Conservation (phyloP, 768 basidiomycete species). For the Scleroderma bovista region DNA sequence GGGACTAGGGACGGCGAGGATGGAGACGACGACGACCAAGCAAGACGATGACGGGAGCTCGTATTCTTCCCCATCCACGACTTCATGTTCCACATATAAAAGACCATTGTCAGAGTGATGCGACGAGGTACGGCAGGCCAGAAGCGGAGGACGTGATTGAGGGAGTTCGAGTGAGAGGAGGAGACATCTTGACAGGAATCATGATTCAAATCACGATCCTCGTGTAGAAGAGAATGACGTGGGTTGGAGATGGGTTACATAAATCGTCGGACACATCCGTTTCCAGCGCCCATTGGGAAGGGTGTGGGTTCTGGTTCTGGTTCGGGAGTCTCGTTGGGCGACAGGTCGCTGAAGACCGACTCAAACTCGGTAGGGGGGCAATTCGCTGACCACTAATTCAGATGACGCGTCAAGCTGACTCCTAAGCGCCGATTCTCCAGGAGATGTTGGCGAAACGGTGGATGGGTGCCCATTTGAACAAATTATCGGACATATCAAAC, state of each 20-base stretch:
- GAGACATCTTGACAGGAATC: conserved; percentile 34
- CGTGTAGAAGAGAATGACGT: conserved; percentile 63
- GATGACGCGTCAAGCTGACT: conserved; percentile 42
- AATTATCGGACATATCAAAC: too few species aligned
- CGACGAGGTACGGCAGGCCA: conserved; percentile 42
- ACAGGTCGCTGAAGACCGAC: conserved; percentile 21
- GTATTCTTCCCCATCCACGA: conserved; percentile 10
- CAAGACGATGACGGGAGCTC: conserved; percentile 30
- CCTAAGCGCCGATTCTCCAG: conserved; percentile 24
- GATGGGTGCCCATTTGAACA: too few species aligned
- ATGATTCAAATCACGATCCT: conserved; percentile 55
- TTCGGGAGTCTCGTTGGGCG: conserved; percentile 28
- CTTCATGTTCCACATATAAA: conserved; percentile 35
- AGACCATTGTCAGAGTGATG: conserved; percentile 72
- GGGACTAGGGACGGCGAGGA: conserved; percentile 23
- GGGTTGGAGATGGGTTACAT: conserved; percentile 64
- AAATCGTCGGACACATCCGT: conserved; percentile 71
- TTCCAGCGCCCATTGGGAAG: conserved; percentile 54
- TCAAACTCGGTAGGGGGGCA: conserved; percentile 22
- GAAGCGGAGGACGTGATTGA: too few species aligned
- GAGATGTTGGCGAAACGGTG: conserved; percentile 28
- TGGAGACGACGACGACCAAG: conserved; percentile 33
- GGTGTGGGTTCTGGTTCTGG: conserved; percentile 31
- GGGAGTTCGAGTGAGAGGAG: conserved; percentile 37
- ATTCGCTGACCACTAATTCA: conserved; percentile 21